A percentile compares a stretch with the other conserved stretches of the same genome.
Conservation (phyloP, 2,329 filamentous ascomycete species). For the Diplocarpon mali region DNA sequence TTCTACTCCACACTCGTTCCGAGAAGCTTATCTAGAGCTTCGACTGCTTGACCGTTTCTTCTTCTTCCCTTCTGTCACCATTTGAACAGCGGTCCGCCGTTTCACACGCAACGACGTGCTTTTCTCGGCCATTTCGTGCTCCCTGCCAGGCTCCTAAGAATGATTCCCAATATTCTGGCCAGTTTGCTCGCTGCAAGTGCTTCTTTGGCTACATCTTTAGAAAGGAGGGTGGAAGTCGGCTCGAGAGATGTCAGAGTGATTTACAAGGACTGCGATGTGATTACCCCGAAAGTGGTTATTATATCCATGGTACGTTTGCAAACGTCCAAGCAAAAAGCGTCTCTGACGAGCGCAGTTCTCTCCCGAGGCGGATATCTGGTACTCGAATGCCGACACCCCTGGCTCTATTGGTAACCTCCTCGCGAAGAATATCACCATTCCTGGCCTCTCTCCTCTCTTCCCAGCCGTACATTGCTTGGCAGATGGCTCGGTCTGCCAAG, state of each 20-base stretch:
- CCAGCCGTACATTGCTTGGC: constrained; percentile 53
- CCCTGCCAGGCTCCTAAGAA: neutral
- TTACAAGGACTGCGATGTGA: constrained; percentile 9
- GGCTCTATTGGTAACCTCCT: constrained; percentile 42
- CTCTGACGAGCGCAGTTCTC: constrained; percentile 37
- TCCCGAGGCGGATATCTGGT: constrained; percentile 52
- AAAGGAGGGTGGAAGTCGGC: constrained; percentile 3
- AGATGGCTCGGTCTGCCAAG: constrained; percentile 52
- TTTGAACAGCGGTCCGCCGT: too few species aligned
- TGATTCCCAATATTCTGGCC: constrained; percentile 3
- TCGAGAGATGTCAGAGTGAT: constrained; percentile 8
- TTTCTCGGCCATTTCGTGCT: too few species aligned
- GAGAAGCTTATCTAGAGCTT: constrained; percentile 8
- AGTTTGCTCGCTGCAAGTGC: constrained; percentile 5
- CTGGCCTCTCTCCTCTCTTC: constrained; percentile 54
- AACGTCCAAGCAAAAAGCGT: neutral
- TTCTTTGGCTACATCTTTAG: constrained; percentile 2
- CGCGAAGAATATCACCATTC: constrained; percentile 44
- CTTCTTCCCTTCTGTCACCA: neutral
- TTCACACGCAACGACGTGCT: too few species aligned
- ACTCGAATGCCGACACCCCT: constrained; percentile 35
- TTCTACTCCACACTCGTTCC: neutral
- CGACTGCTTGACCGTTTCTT: neutral
- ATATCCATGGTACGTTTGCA: constrained; percentile 44
- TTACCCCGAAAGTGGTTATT: constrained; percentile 47